phyloP scores from a whole-genome alignment of 2,329 filamentous ascomycete species.

The Torrubiellomyces zombiae region DNA sequence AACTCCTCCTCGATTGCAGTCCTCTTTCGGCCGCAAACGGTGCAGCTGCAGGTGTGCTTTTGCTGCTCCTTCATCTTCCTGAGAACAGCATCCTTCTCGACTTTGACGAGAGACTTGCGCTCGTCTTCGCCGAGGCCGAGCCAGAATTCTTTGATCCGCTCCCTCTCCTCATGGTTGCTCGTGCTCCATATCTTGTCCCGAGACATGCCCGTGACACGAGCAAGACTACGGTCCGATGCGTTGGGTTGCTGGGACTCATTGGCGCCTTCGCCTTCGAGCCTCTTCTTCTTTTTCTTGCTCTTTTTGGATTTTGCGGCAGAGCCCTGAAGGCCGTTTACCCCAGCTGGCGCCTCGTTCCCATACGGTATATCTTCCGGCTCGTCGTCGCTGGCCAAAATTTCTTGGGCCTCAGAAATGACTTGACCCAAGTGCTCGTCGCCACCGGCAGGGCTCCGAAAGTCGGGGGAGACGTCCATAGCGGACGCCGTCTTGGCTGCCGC shows the following conservation, averaged over 20 bases:
- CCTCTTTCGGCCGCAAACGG: slow-evolving; percentile 87
- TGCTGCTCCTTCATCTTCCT: slow-evolving; percentile 99
- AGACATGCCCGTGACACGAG: slow-evolving; percentile 29
- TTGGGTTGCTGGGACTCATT: slow-evolving; percentile 4
- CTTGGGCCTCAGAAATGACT: slow-evolving; percentile 22
- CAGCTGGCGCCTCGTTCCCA: slow-evolving; percentile 9
- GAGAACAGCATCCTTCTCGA: slow-evolving; percentile 94
- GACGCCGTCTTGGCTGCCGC: slow-evolving; percentile 52
- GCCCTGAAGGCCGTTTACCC: slow-evolving; percentile 13
- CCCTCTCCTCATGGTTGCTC: slow-evolving; percentile 80
- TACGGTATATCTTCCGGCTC: slow-evolving; percentile 25
- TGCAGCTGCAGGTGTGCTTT: slow-evolving; percentile 97
- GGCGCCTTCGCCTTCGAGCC: slow-evolving; percentile 15
- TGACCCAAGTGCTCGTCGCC: slow-evolving; percentile 8
- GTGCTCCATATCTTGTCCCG: slow-evolving; percentile 96
- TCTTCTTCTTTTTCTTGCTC: slow-evolving; percentile 55
- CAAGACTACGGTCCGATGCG: neutral
- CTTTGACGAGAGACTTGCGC: slow-evolving; percentile 86
- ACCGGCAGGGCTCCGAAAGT: slow-evolving; percentile 20
- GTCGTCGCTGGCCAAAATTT: slow-evolving; percentile 38
- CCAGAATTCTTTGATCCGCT: slow-evolving; percentile 98
- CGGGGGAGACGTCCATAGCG: slow-evolving; percentile 23
- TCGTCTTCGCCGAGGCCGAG: slow-evolving; percentile 85
- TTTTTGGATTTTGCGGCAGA: slow-evolving; percentile 34
- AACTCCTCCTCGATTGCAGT: slow-evolving; percentile 96